A percentile compares a stretch with the other conserved stretches of the same genome.
Evolutionary conservation across 2,329 filamentous ascomycete species (phyloP).

Genomic region (Colletotrichum filicis): DNA sequence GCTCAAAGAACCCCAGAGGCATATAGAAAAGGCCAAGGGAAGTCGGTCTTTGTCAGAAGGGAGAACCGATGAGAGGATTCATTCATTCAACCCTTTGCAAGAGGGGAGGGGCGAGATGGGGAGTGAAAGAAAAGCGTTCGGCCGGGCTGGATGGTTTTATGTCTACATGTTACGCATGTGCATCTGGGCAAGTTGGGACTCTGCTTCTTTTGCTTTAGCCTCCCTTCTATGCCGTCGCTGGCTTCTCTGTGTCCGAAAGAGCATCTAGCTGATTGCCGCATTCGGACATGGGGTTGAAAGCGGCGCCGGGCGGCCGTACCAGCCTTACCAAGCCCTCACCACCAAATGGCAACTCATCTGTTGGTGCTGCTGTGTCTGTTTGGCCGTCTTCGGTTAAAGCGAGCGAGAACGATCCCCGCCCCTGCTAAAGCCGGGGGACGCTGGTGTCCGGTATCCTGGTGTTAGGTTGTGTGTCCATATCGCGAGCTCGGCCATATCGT

Average conservation of each 20-base stretch:
- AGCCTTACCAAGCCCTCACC: constrained; percentile 9
- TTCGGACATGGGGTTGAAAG: constrained; percentile 25
- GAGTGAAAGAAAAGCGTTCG: constrained; percentile 35
- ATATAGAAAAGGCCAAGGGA: constrained; percentile 21
- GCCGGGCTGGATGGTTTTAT: constrained; percentile 32
- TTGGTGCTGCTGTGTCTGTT: constrained; percentile 13
- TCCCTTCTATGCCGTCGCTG: constrained; percentile 28
- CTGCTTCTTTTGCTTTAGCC: constrained; percentile 28
- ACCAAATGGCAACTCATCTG: not conserved
- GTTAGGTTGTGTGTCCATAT: not conserved
- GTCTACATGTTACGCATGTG: constrained; percentile 34
- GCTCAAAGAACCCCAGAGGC: constrained; percentile 6
- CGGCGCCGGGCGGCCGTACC: constrained; percentile 31
- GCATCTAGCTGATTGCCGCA: constrained; percentile 37
- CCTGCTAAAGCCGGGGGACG: not conserved
- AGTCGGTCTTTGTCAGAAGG: constrained; percentile 22
- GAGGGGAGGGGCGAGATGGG: constrained; percentile 13
- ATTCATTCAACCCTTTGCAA: constrained; percentile 20
- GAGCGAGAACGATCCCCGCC: constrained; percentile 13
- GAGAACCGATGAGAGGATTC: not conserved
- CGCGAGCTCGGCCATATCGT: not conserved
- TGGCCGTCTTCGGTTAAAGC: constrained; percentile 34
- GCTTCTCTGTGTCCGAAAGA: constrained; percentile 36
- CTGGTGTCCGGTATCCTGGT: not conserved
- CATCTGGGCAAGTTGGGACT: constrained; percentile 14